phyloP scores from a whole-genome alignment of 768 basidiomycete species.

The Boletus reticulatus region DNA sequence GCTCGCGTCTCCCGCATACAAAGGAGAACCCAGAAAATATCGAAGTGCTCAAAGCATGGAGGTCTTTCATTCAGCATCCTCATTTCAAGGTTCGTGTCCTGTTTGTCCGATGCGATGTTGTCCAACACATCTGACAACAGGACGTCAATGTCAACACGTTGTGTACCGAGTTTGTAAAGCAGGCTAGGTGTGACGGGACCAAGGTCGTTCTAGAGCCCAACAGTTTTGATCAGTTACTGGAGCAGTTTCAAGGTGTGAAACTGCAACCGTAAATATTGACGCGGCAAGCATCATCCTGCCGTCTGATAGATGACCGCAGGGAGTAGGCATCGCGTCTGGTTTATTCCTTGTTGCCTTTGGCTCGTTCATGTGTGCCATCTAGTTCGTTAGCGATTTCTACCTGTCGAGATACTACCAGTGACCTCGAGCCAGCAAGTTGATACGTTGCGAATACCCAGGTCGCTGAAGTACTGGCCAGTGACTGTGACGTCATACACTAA shows the following conservation, averaged over 20 bases:
- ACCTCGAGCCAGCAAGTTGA: too few species aligned
- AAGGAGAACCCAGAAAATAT: conserved; percentile 69
- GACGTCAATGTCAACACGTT: conserved; percentile 77
- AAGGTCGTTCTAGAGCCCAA: conserved; percentile 71
- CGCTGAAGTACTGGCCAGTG: too few species aligned
- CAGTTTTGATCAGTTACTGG: conserved; percentile 42
- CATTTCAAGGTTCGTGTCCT: conserved; percentile 62
- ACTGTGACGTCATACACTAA: too few species aligned
- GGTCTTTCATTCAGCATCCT: conserved; percentile 72
- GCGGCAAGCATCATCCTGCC: conserved; percentile 7
- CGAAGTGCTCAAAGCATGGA: conserved; percentile 78
- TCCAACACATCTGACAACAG: conserved; percentile 32
- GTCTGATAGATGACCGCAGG: not conserved
- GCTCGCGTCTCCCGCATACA: conserved; percentile 66
- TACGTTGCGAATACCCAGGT: too few species aligned
- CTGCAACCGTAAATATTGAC: conserved; percentile 3
- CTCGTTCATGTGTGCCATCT: conserved; percentile 16
- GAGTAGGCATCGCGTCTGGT: conserved; percentile 3
- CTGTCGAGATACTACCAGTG: too few species aligned
- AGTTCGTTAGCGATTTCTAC: not conserved
- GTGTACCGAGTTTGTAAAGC: conserved; percentile 74
- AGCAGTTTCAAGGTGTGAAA: conserved; percentile 33
- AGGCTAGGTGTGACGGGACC: conserved; percentile 81
- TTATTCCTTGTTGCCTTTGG: conserved; percentile 18
- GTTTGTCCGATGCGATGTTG: not conserved